Conservation (phyloP, 345 rosid genomes). For the Salix arbutifolia region DNA sequence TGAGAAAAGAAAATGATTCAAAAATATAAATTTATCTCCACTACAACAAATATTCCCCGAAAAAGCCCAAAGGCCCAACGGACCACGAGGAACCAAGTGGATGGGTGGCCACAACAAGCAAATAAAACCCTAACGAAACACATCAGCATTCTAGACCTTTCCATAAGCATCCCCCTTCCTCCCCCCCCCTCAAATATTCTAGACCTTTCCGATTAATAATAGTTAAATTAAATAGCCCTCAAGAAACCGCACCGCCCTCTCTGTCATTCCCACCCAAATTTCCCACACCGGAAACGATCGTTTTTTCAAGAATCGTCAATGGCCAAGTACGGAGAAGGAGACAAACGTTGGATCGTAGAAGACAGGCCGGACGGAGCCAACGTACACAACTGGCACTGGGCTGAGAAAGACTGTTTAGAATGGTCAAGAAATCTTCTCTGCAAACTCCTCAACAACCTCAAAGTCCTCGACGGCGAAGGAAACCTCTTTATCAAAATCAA, state of each 20-base stretch:
- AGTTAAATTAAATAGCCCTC: too few relatives aligned
- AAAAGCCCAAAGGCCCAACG: too few relatives aligned
- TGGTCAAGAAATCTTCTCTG: conserved; percentile 70
- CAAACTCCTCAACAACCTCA: conserved; percentile 44
- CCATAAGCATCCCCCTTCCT: neutral
- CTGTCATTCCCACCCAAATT: neutral
- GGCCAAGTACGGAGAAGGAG: conserved; percentile 97
- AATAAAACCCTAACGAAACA: neutral
- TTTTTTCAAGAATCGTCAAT: conserved; percentile 21
- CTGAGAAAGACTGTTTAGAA: conserved; percentile 85
- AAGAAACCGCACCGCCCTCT: neutral
- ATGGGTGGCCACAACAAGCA: neutral
- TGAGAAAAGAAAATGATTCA: too few relatives aligned
- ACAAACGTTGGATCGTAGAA: conserved; percentile 97
- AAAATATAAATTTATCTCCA: too few relatives aligned
- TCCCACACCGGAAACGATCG: neutral
- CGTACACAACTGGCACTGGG: conserved; percentile 99
- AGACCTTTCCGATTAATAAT: neutral
- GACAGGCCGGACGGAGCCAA: conserved; percentile 95
- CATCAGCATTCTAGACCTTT: conserved; percentile 7
- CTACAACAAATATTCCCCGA: too few relatives aligned
- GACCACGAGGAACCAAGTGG: neutral
- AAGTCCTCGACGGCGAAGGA: conserved; percentile 65
- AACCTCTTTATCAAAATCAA: conserved; percentile 49
- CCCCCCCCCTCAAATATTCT: neutral